Percentiles rank a stretch among this genome's conserved stretches.
These are phyloP conservation scores for Globisporangium paddicum DNA, from an alignment of 352 stramenopile species.

Conservation along the genomic window DNA sequence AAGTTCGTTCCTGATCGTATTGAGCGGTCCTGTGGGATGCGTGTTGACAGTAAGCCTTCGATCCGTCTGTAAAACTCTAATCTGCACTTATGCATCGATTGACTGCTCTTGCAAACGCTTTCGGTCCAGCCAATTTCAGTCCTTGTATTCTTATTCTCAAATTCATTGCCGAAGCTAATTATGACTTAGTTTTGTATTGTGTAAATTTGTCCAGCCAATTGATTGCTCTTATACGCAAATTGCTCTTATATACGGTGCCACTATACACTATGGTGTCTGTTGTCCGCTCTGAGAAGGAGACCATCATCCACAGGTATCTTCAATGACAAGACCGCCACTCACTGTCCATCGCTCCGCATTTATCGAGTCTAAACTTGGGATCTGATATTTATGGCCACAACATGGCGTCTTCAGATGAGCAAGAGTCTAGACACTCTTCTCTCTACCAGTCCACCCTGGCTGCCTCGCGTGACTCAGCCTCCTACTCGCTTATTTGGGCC, in stretches of 20 bases:
- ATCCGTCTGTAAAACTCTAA: too few species aligned
- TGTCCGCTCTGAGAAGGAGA: too few species aligned
- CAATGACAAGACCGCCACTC: background rate
- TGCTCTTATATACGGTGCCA: background rate
- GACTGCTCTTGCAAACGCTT: background rate
- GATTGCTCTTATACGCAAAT: background rate
- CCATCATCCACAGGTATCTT: background rate
- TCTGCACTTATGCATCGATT: too few species aligned
- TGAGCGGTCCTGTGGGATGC: too few species aligned
- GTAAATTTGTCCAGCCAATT: background rate
- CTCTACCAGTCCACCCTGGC: too few species aligned
- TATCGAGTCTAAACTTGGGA: background rate
- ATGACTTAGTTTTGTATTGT: background rate
- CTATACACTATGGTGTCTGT: background rate
- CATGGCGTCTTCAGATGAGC: too few species aligned
- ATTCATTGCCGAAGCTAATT: background rate
- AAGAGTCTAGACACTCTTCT: slow-evolving; percentile 17
- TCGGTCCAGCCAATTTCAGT: background rate
- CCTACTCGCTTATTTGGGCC: too few species aligned
- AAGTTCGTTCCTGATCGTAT: too few species aligned
- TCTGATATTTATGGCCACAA: background rate
- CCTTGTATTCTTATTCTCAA: background rate
- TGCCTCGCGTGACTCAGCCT: too few species aligned
- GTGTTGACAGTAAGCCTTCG: too few species aligned
- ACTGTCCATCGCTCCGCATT: too few species aligned